phyloP scores from a whole-genome alignment of 2,329 filamentous ascomycete species.

The Nectriaceae sp. region DNA sequence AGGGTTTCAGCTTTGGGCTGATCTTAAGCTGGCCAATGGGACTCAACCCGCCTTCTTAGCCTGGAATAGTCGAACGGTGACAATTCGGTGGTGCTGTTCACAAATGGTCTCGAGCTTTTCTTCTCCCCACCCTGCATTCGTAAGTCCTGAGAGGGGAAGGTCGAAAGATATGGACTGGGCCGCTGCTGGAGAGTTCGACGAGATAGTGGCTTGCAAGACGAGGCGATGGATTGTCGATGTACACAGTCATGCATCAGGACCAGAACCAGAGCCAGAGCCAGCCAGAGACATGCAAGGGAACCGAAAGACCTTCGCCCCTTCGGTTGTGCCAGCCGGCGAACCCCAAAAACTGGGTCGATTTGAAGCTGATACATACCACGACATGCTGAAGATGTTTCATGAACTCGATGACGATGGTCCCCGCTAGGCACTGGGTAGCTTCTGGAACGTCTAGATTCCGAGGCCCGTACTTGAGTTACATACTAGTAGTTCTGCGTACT shows the following conservation, averaged over 20 bases:
- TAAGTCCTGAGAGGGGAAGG: conserved; percentile 18
- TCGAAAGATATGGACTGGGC: conserved; percentile 10
- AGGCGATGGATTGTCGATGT: conserved; percentile 10
- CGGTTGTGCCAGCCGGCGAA: conserved; percentile 1
- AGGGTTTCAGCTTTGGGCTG: conserved; percentile 36
- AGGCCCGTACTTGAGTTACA: conserved; percentile 16
- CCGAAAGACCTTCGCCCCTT: conserved; percentile 16
- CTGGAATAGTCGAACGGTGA: conserved; percentile 17
- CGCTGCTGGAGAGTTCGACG: neutral
- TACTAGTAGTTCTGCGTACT: conserved; percentile 10
- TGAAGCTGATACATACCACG: conserved; percentile 11
- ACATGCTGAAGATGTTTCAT: conserved; percentile 26
- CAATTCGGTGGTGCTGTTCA: conserved; percentile 28
- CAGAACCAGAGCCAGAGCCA: conserved; percentile 15
- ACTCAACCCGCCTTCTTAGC: conserved; percentile 24
- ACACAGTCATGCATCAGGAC: neutral
- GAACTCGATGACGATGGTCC: conserved; percentile 12
- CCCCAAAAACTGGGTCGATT: neutral
- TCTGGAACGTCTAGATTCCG: conserved; percentile 28
- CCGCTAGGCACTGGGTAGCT: conserved; percentile 19
- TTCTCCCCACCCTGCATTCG: conserved; percentile 20
- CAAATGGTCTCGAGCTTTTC: conserved; percentile 20
- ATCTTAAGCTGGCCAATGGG: conserved; percentile 31
- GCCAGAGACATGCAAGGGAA: conserved; percentile 17
- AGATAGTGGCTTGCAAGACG: conserved; percentile 3